phyloP scores from a whole-genome alignment of 1,284 basidiomycete species.

The Irpex sp. region DNA sequence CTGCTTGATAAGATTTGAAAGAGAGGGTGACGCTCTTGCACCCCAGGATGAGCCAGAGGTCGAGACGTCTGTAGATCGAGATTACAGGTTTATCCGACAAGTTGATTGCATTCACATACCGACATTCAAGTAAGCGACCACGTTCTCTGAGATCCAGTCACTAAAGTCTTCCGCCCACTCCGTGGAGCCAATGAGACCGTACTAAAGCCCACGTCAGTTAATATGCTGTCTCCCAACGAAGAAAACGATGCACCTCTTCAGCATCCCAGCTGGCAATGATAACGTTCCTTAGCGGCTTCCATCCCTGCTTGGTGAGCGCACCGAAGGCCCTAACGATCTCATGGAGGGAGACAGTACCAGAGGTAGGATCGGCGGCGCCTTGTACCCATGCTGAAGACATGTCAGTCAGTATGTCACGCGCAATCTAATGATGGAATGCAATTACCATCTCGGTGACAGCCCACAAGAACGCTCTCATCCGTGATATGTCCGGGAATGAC shows the following conservation, averaged over 20 bases:
- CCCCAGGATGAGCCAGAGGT: constrained; percentile 63
- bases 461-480: constrained; percentile 83
- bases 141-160: constrained; percentile 70
- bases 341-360: constrained; percentile 81
- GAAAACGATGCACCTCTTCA: constrained; percentile 59
- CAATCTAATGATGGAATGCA: background rate
- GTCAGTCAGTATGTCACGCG: background rate
- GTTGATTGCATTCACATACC: constrained; percentile 33
- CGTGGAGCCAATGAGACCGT: constrained; percentile 82
- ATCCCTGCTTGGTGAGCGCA: constrained; percentile 64
- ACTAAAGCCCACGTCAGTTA: constrained; percentile 34
- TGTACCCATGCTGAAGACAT: constrained; percentile 32
- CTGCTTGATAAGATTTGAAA: constrained; percentile 67
- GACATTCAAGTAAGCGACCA: constrained; percentile 86
- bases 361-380: constrained; percentile 83
- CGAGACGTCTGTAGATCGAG: constrained; percentile 18
- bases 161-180: constrained; percentile 90
- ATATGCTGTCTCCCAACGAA: background rate
- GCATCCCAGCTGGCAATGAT: constrained; percentile 92
- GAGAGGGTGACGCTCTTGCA: constrained; percentile 62
- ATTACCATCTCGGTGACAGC: constrained; percentile 82
- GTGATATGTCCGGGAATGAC: constrained; percentile 85
- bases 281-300: constrained; percentile 87
- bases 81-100: too few species aligned
- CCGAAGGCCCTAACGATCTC: constrained; percentile 86